Evolutionary conservation across 164 flowering plant species (phyloP).

Genomic region (Vitis cinerea): DNA sequence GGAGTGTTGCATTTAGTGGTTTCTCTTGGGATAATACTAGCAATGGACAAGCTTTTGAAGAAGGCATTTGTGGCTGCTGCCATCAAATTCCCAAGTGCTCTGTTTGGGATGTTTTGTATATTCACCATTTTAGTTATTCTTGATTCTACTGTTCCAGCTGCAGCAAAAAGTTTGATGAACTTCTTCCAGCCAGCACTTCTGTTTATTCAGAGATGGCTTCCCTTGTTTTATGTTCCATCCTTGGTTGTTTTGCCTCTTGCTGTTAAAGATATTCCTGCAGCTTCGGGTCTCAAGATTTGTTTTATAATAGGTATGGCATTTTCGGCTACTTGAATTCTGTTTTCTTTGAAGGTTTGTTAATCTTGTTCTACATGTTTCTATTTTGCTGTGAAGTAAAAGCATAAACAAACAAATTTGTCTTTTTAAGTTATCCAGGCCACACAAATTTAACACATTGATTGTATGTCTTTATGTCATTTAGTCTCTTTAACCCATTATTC

Average conservation of each 20-base stretch:
- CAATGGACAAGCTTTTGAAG: slow-evolving; percentile 78
- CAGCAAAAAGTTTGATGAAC: slow-evolving; percentile 59
- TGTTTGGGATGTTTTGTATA: slow-evolving; percentile 94
- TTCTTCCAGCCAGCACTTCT: slow-evolving; percentile 86
- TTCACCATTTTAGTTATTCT: slow-evolving; percentile 67
- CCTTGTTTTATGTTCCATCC: slow-evolving; percentile 90
- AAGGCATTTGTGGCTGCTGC: slow-evolving; percentile 73
- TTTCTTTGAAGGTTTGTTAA: background rate
- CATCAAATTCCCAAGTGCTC: slow-evolving; percentile 91
- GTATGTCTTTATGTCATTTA: too few relatives aligned
- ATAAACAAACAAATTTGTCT: too few relatives aligned
- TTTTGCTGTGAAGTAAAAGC: too few relatives aligned
- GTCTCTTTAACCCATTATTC: too few relatives aligned
- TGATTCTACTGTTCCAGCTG: slow-evolving; percentile 61
- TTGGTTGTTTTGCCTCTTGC: slow-evolving; percentile 90
- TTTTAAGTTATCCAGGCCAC: too few relatives aligned
- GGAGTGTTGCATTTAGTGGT: slow-evolving; percentile 64
- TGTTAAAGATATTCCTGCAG: slow-evolving; percentile 85
- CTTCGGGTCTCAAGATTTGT: slow-evolving; percentile 84
- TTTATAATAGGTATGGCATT: slow-evolving; percentile 59
- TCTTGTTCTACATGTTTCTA: background rate
- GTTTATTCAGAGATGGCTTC: slow-evolving; percentile 97
- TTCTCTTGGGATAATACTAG: slow-evolving; percentile 84
- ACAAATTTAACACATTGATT: too few relatives aligned
- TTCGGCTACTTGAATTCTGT: background rate